phyloP scores from a whole-genome alignment of 768 basidiomycete species.

The Dictyophora rubrovolvata region DNA sequence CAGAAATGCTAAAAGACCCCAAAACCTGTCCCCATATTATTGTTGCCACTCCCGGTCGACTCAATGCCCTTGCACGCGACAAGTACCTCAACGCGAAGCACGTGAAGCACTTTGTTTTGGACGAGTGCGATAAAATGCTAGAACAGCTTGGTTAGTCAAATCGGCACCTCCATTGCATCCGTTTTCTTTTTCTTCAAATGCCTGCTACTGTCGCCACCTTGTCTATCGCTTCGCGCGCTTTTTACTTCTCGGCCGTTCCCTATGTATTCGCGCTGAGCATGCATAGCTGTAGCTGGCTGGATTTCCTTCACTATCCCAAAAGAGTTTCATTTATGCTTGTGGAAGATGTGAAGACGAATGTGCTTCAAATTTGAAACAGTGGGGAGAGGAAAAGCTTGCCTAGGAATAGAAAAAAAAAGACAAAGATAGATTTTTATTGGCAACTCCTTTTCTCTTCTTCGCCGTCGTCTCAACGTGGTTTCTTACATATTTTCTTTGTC shows the following conservation, averaged over 20 bases:
- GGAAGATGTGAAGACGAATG: background rate
- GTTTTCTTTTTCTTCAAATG: slow-evolving; percentile 39
- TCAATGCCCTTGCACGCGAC: slow-evolving; percentile 92
- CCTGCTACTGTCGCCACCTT: slow-evolving; percentile 25
- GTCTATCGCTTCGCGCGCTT: slow-evolving; percentile 35
- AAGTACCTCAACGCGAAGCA: slow-evolving; percentile 91
- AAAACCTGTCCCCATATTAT: slow-evolving; percentile 97
- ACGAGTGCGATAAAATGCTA: slow-evolving; percentile 99
- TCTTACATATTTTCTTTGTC: slow-evolving; percentile 41
- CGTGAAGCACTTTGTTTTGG: slow-evolving; percentile 98
- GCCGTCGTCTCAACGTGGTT: slow-evolving; percentile 22
- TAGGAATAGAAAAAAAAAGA: background rate
- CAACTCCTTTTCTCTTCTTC: slow-evolving; percentile 10
- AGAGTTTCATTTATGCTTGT: background rate
- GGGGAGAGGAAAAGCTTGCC: background rate
- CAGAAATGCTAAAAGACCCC: slow-evolving; percentile 91
- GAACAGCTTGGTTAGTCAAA: slow-evolving; percentile 99
- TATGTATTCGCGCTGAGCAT: slow-evolving; percentile 1
- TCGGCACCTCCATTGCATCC: slow-evolving; percentile 10
- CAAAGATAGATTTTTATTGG: slow-evolving; percentile 3
- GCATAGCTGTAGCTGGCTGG: slow-evolving; percentile 7
- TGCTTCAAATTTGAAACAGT: background rate
- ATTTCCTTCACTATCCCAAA: background rate
- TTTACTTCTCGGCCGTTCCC: slow-evolving; percentile 17
- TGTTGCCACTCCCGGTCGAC: slow-evolving; percentile 94